Percentiles rank a stretch among this genome's conserved stretches.
These are phyloP conservation scores for Smittium culicis DNA, from an alignment of 371 early-diverging fungal species.

Conservation along the genomic window DNA sequence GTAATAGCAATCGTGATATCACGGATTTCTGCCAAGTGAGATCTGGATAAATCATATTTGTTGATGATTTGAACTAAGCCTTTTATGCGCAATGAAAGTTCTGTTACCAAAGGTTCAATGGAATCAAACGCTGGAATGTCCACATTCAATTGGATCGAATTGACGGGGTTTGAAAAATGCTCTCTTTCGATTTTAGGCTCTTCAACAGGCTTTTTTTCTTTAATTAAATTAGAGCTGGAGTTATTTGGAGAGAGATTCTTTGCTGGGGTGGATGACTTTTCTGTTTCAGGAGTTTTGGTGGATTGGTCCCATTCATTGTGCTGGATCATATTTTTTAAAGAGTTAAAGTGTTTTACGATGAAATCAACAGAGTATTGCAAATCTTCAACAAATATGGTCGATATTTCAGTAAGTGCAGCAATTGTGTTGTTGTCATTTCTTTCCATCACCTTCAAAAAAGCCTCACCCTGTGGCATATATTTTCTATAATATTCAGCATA, in stretches of 20 bases:
- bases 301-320: slow-evolving; percentile 21
- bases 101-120: slow-evolving; percentile 21
- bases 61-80: slow-evolving; percentile 22
- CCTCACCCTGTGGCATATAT: slow-evolving; percentile 25
- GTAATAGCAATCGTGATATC: slow-evolving; percentile 25
- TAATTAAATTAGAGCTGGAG: neutral
- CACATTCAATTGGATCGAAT: slow-evolving; percentile 20
- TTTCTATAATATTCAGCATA: slow-evolving; percentile 23
- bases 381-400: slow-evolving; percentile 20
- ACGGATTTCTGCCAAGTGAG: slow-evolving; percentile 23
- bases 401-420: slow-evolving; percentile 26
- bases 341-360: slow-evolving; percentile 24
- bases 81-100: slow-evolving; percentile 20
- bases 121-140: slow-evolving; percentile 27
- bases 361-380: slow-evolving; percentile 26
- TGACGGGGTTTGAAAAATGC: slow-evolving; percentile 14
- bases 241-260: neutral
- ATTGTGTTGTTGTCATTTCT: slow-evolving; percentile 25
- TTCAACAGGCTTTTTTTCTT: slow-evolving; percentile 8
- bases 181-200: slow-evolving; percentile 4
- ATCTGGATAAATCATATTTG: slow-evolving; percentile 16
- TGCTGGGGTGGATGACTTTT: slow-evolving; percentile 13
- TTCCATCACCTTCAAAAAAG: slow-evolving; percentile 24
- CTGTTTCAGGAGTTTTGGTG: neutral
- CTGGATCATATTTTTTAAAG: slow-evolving; percentile 26